These are phyloP conservation scores for Taiozyma sp. DNA, from an alignment of 1,139 yeast species.

Conservation along the genomic window DNA sequence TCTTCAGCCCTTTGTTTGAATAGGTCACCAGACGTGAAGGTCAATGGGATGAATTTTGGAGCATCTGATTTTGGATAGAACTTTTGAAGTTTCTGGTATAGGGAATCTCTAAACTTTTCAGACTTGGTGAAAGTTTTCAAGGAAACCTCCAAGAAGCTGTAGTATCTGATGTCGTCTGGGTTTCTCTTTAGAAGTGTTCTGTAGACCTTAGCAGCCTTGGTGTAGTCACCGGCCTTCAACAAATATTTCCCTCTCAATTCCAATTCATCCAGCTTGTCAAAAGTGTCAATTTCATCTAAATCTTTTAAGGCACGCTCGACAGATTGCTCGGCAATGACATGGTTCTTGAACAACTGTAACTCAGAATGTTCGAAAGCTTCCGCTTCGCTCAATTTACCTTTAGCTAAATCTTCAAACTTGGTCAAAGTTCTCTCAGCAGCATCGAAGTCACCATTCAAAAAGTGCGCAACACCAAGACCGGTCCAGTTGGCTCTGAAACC, in stretches of 20 bases:
- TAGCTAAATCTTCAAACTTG: slow-evolving; percentile 70
- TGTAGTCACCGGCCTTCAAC: slow-evolving; percentile 36
- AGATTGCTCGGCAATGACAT: slow-evolving; percentile 55
- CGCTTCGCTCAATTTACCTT: slow-evolving; percentile 59
- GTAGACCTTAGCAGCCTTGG: slow-evolving; percentile 67
- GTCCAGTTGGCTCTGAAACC: slow-evolving; percentile 95
- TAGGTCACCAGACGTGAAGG: slow-evolving; percentile 56
- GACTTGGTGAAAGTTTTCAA: slow-evolving; percentile 39
- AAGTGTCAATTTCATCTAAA: slow-evolving; percentile 54
- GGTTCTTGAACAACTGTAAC: slow-evolving; percentile 69
- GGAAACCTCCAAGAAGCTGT: slow-evolving; percentile 59
- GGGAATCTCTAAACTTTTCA: slow-evolving; percentile 39
- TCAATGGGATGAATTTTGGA: slow-evolving; percentile 71
- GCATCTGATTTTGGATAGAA: slow-evolving; percentile 87
- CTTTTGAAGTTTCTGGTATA: slow-evolving; percentile 58
- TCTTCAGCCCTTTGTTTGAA: slow-evolving; percentile 41
- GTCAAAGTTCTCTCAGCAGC: slow-evolving; percentile 69
- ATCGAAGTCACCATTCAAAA: slow-evolving; percentile 60
- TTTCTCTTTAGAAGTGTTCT: slow-evolving; percentile 76
- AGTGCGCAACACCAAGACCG: slow-evolving; percentile 81
- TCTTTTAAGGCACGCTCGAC: slow-evolving; percentile 48
- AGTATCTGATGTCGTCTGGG: slow-evolving; percentile 74
- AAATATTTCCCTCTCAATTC: slow-evolving; percentile 67
- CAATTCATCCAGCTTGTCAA: slow-evolving; percentile 58
- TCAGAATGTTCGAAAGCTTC: slow-evolving; percentile 81